phyloP scores from a whole-genome alignment of 345 rosid species.

The Microcos paniculata region DNA sequence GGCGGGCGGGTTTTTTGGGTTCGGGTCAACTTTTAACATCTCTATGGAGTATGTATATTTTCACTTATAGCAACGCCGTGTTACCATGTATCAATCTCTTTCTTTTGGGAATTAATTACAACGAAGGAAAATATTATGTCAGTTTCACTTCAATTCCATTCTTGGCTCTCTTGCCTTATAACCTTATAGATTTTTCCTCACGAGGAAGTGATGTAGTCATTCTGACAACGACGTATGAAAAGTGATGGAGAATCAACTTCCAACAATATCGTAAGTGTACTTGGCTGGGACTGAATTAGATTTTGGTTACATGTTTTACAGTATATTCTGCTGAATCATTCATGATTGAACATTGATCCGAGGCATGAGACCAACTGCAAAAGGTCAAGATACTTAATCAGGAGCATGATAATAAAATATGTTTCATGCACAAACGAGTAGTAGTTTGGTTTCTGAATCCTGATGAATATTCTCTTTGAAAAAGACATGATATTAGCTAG shows the following conservation, averaged over 20 bases:
- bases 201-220: background rate
- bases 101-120: too few species aligned
- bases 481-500: conserved; percentile 10
- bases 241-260: too few species aligned
- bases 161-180: background rate
- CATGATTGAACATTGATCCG: background rate
- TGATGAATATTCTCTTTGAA: conserved; percentile 11
- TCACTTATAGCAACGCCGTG: too few species aligned
- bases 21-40: too few species aligned
- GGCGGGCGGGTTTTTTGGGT: too few species aligned
- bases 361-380: background rate
- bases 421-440: background rate
- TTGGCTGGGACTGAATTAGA: background rate
- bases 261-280: too few species aligned
- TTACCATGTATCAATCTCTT: too few species aligned
- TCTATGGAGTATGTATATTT: too few species aligned
- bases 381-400: background rate
- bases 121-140: too few species aligned
- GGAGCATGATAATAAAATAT: too few species aligned
- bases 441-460: too few species aligned
- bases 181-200: background rate
- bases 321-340: background rate
- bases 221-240: too few species aligned
- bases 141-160: background rate
- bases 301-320: background rate